These are phyloP conservation scores for Populus alba DNA, from an alignment of 345 rosid species.

Conservation along the genomic window DNA sequence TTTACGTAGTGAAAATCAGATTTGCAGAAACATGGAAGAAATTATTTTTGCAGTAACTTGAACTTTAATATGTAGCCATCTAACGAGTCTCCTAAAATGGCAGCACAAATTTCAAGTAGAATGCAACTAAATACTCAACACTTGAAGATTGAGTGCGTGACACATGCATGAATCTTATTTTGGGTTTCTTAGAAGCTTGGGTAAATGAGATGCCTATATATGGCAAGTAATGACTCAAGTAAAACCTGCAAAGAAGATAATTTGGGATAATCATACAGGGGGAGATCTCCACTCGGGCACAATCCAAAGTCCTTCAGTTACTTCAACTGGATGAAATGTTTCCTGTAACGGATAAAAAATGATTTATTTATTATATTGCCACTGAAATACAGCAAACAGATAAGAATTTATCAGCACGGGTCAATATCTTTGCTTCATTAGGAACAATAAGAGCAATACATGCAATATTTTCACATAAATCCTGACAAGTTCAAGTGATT, in stretches of 20 bases:
- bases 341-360: conserved; percentile 47
- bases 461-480: background rate
- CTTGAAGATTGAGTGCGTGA: background rate
- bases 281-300: conserved; percentile 80
- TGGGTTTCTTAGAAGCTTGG: too few species aligned
- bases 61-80: background rate
- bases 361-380: background rate
- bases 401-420: background rate
- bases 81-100: background rate
- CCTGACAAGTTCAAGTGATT: background rate
- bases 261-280: conserved; percentile 53
- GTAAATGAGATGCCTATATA: background rate
- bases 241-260: conserved; percentile 12
- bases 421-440: background rate
- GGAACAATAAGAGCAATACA: background rate
- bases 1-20: background rate
- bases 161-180: background rate
- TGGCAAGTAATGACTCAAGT: background rate
- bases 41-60: background rate
- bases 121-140: conserved; percentile 3
- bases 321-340: conserved; percentile 66
- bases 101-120: background rate
- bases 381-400: background rate
- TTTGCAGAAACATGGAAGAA: background rate
- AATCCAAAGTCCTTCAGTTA: conserved; percentile 73